phyloP scores from a whole-genome alignment of 2,329 filamentous ascomycete species.

The Thelonectria discophora region DNA sequence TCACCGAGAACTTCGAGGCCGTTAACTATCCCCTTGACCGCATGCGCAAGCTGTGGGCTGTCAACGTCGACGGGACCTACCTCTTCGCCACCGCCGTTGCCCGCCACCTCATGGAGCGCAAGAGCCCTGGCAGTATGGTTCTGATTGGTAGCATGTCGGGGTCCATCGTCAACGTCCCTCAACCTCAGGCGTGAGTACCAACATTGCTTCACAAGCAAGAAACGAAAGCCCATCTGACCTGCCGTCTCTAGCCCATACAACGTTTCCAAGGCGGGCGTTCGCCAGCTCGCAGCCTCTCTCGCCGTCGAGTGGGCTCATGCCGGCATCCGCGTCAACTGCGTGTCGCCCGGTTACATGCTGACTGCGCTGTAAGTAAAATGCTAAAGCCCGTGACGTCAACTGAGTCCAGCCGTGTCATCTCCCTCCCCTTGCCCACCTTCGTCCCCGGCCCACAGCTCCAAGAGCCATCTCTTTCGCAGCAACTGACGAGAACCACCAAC shows the following conservation, averaged over 20 bases:
- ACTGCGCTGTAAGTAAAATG: constrained; percentile 78
- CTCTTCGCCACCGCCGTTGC: constrained; percentile 86
- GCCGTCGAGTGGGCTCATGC: constrained; percentile 93
- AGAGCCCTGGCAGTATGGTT: constrained; percentile 84
- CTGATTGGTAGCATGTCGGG: constrained; percentile 97
- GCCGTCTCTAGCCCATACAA: constrained; percentile 75
- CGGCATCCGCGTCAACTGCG: constrained; percentile 92
- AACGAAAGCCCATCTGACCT: constrained; percentile 1
- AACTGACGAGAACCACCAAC: constrained; percentile 25
- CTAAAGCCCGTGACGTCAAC: constrained; percentile 1
- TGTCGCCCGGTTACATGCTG: constrained; percentile 96
- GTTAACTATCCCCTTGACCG: constrained; percentile 90
- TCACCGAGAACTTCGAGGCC: constrained; percentile 95
- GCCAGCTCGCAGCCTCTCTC: constrained; percentile 85
- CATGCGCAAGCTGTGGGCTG: constrained; percentile 91
- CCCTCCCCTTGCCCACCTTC: no score
- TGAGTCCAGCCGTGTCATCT: neutral
- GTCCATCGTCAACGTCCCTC: constrained; percentile 91
- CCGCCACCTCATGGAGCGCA: constrained; percentile 86
- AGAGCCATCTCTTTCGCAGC: no score
- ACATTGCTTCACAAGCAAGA: neutral
- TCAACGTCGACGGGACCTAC: constrained; percentile 93
- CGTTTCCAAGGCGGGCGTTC: constrained; percentile 88
- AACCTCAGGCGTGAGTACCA: constrained; percentile 76
- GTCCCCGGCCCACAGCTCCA: neutral